These are phyloP conservation scores for Lonicera japonica DNA, from an alignment of 129 eudicot genomes.

Conservation along the genomic window DNA sequence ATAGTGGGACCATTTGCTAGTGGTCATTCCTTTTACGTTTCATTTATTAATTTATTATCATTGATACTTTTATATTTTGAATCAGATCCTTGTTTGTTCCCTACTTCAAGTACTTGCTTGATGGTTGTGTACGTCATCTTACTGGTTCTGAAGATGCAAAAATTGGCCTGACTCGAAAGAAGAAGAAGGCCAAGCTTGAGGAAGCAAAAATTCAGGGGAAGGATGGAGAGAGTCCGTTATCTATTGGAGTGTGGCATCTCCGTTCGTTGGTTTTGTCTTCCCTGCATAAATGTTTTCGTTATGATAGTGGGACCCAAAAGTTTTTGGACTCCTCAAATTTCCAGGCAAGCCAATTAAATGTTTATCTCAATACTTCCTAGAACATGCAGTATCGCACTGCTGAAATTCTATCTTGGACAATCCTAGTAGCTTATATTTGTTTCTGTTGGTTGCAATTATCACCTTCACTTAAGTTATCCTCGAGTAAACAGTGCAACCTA, in stretches of 20 bases:
- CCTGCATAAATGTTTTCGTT: slow-evolving; percentile 73
- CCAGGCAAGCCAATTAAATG: slow-evolving; percentile 43
- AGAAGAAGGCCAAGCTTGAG: slow-evolving; percentile 65
- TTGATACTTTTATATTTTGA: not conserved
- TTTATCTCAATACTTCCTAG: not conserved
- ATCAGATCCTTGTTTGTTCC: slow-evolving; percentile 83
- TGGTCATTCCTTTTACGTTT: too few species aligned
- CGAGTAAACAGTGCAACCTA: too few species aligned
- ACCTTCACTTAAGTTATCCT: not conserved
- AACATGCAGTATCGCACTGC: not conserved
- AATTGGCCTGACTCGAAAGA: slow-evolving; percentile 43
- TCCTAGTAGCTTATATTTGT: not conserved
- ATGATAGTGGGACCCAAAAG: slow-evolving; percentile 63
- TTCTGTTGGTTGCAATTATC: not conserved
- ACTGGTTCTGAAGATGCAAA: slow-evolving; percentile 37
- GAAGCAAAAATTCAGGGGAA: slow-evolving; percentile 16
- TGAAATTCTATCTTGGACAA: not conserved
- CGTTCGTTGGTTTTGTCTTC: slow-evolving; percentile 67
- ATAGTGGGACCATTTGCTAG: not conserved
- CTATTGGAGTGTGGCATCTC: slow-evolving; percentile 62
- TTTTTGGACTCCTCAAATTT: slow-evolving; percentile 76
- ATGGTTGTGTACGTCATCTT: slow-evolving; percentile 66
- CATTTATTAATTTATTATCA: too few species aligned
- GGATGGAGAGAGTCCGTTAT: slow-evolving; percentile 24
- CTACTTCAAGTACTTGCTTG: slow-evolving; percentile 79